phyloP scores from a whole-genome alignment of 2,329 filamentous ascomycete genomes.

The Xylariales sp. region DNA sequence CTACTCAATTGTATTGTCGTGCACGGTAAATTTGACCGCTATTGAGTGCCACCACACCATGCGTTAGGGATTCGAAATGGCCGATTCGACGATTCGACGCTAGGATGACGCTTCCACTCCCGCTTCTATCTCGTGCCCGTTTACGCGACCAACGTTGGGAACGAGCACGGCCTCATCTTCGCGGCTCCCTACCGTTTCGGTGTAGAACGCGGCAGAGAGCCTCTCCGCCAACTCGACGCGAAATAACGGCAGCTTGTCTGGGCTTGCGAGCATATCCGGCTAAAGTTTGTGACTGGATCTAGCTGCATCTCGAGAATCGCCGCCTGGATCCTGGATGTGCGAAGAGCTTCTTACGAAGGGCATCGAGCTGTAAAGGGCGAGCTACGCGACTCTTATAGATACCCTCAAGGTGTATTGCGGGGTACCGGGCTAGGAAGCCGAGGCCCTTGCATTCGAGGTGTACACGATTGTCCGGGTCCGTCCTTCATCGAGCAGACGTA shows the following conservation, averaged over 20 bases:
- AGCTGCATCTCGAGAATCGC: slow-evolving; percentile 35
- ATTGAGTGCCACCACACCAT: too few species aligned
- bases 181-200: neutral
- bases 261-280: slow-evolving; percentile 26
- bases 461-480: slow-evolving; percentile 34
- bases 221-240: slow-evolving; percentile 9
- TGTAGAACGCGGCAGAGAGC: neutral
- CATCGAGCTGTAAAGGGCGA: slow-evolving; percentile 30
- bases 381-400: slow-evolving; percentile 13
- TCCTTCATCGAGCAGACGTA: neutral
- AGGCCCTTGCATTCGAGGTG: slow-evolving; percentile 36
- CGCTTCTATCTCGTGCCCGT: neutral
- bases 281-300: slow-evolving; percentile 34
- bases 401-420: slow-evolving; percentile 35
- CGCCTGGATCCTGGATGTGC: slow-evolving; percentile 27
- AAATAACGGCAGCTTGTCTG: slow-evolving; percentile 32
- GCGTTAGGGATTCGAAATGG: neutral
- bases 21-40: too few species aligned
- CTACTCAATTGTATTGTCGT: too few species aligned
- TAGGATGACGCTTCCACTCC: neutral
- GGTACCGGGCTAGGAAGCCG: slow-evolving; percentile 37
- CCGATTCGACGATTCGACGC: neutral
- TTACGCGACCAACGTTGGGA: neutral
- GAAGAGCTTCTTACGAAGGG: slow-evolving; percentile 34
- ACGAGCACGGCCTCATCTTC: neutral